Base-by-base conservation (phyloP, 2,329 filamentous ascomycete genomes). In the Fusarium burgessii region DNA sequence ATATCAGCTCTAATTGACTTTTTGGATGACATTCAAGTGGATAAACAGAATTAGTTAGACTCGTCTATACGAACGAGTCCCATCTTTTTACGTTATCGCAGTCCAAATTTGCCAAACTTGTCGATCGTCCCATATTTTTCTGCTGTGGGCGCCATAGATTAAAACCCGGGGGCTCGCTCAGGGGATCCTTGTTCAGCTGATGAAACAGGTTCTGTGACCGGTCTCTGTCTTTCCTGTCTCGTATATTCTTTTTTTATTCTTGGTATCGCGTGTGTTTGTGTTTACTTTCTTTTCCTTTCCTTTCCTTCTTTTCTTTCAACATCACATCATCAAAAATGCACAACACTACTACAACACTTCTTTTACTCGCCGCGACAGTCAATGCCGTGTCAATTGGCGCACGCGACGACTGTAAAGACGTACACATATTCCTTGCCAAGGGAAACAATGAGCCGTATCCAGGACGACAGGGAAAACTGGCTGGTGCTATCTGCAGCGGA, bases 371-470 rank as follows among this genome's bases (percentile, higher is more conserved):
- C 25, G 18, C 59, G 3, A 38, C 61, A 11, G 29, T 23, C 29
- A 36, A 45, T 45, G 60, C 36, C 20, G 27, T 40, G 18, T 46
- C 50, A 35, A 43, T 65, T 38, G 50, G 42, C 42, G 35, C 10
- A n/a, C 42, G 62, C 36, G 59, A 62, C 23, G 49, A 58, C 5
- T 65, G 62, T 20, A 65, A 58, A 49, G 62, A 65, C 20, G 62
- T 65, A 2, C 62, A 65, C 41, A 41, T 65, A 32, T 65, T 65
- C 23, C 59, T 65, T 23, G 62, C 62, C 15, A 65, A 65, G 25
- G 62, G 62, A 32, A 65, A 65, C 11, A 65, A 65, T 32, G 62
- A 65, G 17, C 49, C 62, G 12, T 57, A 65, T 7, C 62, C 62
- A 27, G 62, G 62, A n/a, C 62, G 62, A 20, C 62, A 65, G 20